Evolutionary conservation across 805 yeast genomes (phyloP).

Genomic region (Priceomyces carsonii): DNA sequence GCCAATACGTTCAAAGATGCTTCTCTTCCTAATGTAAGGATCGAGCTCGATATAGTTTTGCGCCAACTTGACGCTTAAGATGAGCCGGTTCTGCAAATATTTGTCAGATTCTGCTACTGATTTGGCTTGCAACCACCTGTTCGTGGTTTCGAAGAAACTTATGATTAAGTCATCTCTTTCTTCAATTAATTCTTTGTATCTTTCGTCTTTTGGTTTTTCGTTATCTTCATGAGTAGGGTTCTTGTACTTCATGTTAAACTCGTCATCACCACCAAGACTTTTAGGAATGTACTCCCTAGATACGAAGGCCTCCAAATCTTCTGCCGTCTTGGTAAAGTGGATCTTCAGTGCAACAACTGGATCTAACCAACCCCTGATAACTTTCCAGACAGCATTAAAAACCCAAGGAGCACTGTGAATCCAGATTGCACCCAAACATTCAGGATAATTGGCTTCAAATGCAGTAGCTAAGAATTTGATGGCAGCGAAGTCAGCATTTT

Average conservation of each 20-base stretch:
- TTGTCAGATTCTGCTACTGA: constrained; percentile 45
- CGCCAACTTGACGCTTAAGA: constrained; percentile 52
- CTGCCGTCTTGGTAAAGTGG: constrained; percentile 68
- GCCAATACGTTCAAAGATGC: constrained; percentile 74
- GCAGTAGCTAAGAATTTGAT: constrained; percentile 81
- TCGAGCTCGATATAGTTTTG: constrained; percentile 68
- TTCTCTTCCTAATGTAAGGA: constrained; percentile 75
- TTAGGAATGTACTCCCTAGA: constrained; percentile 61
- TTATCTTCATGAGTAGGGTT: constrained; percentile 63
- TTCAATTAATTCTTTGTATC: constrained; percentile 36
- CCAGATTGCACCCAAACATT: constrained; percentile 76
- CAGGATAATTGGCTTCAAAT: constrained; percentile 95
- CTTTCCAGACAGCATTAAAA: constrained; percentile 87
- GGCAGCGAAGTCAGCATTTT: constrained; percentile 88
- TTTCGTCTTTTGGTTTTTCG: constrained; percentile 36
- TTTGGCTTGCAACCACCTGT: constrained; percentile 69
- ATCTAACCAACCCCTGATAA: constrained; percentile 90
- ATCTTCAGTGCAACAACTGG: constrained; percentile 95
- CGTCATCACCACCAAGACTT: constrained; percentile 74
- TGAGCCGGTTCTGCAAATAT: constrained; percentile 51
- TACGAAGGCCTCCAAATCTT: constrained; percentile 68
- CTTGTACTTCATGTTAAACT: constrained; percentile 56
- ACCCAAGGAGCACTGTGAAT: constrained; percentile 96
- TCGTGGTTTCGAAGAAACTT: constrained; percentile 60
- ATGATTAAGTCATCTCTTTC: constrained; percentile 55